phyloP scores from a whole-genome alignment of 352 stramenopile species.

The Phytophthora sp. region DNA sequence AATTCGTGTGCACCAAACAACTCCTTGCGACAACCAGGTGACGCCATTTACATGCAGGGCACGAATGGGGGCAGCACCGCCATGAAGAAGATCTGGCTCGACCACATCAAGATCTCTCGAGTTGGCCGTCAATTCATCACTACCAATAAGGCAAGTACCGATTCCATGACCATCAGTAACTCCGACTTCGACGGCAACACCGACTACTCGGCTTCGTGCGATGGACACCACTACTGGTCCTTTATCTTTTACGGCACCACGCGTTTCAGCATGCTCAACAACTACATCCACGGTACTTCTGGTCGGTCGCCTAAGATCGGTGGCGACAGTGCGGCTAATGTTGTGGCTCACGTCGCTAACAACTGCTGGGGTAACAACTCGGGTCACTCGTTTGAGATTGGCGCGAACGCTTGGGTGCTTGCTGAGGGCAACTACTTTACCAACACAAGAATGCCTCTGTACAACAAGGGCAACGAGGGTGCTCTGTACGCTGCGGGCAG shows the following conservation, averaged over 20 bases:
- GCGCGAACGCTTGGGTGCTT: conserved; percentile 24
- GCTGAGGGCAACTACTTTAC: conserved; percentile 51
- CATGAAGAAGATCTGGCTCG: conserved; percentile 41
- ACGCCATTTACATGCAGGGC: conserved; percentile 43
- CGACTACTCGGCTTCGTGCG: conserved; percentile 45
- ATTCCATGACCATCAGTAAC: conserved; percentile 58
- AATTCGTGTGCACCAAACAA: too few relatives aligned
- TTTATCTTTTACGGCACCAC: conserved; percentile 53
- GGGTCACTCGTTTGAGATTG: conserved; percentile 38
- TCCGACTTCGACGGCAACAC: conserved; percentile 55
- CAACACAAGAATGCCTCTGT: conserved; percentile 27
- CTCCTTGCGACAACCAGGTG: too few relatives aligned
- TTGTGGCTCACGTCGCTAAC: conserved; percentile 36
- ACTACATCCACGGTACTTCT: conserved; percentile 44
- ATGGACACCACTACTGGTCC: conserved; percentile 58
- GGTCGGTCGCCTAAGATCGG: conserved; percentile 38
- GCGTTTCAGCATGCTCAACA: conserved; percentile 40
- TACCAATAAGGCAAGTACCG: conserved; percentile 34
- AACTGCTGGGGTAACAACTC: conserved; percentile 50
- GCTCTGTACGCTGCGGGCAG: conserved; percentile 14
- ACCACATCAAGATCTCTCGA: conserved; percentile 42
- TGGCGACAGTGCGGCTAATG: conserved; percentile 11
- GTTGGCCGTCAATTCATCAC: conserved; percentile 47
- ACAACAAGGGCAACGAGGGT: conserved; percentile 13
- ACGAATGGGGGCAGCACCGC: conserved; percentile 6